A percentile compares a stretch with the other conserved stretches of the same genome.
These are phyloP conservation scores for Berkeleyomyces rouxiae DNA, from an alignment of 2,329 filamentous ascomycete genomes.

Conservation along the genomic window DNA sequence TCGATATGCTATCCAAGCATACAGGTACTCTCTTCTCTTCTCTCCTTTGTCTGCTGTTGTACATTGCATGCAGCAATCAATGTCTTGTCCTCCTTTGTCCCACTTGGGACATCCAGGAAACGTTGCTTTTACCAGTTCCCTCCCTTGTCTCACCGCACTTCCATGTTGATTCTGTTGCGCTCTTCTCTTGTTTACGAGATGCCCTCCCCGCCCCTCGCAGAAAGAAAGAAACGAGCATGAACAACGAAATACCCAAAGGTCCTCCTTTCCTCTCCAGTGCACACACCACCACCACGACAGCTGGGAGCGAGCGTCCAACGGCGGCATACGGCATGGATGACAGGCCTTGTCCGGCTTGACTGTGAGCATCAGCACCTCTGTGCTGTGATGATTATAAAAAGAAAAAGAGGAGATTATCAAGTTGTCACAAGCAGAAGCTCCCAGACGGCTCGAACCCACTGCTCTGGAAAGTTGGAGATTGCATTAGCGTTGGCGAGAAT, in stretches of 20 bases:
- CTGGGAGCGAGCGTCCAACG: no score
- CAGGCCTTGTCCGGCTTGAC: no score
- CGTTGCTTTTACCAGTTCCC: background rate
- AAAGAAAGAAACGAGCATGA: no score
- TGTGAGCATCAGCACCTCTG: no score
- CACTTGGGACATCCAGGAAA: background rate
- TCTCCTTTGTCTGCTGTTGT: no score
- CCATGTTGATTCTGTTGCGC: background rate
- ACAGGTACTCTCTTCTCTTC: no score
- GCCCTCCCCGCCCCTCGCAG: background rate
- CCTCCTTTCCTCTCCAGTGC: no score
- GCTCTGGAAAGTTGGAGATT: background rate
- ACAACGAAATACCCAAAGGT: no score
- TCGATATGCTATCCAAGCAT: no score
- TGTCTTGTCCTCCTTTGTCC: background rate
- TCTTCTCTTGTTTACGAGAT: background rate
- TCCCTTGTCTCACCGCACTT: background rate
- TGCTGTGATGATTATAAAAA: background rate
- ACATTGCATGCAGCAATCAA: no score
- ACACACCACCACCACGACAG: no score
- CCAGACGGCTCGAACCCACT: background rate
- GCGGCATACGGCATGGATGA: no score
- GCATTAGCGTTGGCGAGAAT: background rate
- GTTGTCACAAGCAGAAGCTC: background rate
- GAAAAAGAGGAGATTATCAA: background rate